Evolutionary conservation across 1,284 basidiomycete genomes (phyloP), one percentile per base, ranked within the genome.

Genomic region (Malassezia sp.): DNA sequence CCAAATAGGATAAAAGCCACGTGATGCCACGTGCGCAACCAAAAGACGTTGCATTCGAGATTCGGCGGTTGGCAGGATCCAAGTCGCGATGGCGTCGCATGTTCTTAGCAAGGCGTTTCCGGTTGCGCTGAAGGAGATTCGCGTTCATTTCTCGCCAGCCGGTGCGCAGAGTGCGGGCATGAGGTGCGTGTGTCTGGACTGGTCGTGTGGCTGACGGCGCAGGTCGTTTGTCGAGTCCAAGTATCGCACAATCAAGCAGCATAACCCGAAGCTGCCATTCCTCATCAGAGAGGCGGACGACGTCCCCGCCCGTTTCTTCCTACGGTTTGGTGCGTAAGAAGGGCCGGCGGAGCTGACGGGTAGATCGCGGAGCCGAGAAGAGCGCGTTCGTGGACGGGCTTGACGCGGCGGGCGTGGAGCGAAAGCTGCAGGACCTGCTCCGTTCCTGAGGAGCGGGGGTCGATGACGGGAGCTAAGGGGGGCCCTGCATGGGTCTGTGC

Each of bases 71-170:
- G n/a, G n/a, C n/a, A n/a, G n/a, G n/a, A n/a, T n/a, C n/a, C n/a
- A n/a, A n/a, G n/a, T n/a, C 43, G 53, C 12, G 18, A 64, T 64
- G 64, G 53, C 63, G 15, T 59, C 62, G n/a, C n/a, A n/a, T 34
- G 53, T 57, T 30, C 54, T 70, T 37, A 50, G 62, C 20, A 44
- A 45, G 32, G 66, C 62, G 3, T 41, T 70, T 21, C 66, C 66
- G 3, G 52, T 52, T 36, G 56, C 63, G 7, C 56, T 69, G 43
- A 67, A 64, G 56, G 67, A 70, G 48, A 53, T 70, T 7, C 56
- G 67, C 21, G 53, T 70, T 7, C 67, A 68, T 47, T 49, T 67
- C 29, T 70, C 63, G 46, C 67, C 68, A 52, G 54, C 52, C n/a
- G 63, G 65, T 26, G 52, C 57, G 33, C 56, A 51, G 6, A 61